Percentiles rank a stretch among this genome's conserved stretches.
phyloP scores from a whole-genome alignment of 2,329 filamentous ascomycete species.

The Ceratocystis papillata region DNA sequence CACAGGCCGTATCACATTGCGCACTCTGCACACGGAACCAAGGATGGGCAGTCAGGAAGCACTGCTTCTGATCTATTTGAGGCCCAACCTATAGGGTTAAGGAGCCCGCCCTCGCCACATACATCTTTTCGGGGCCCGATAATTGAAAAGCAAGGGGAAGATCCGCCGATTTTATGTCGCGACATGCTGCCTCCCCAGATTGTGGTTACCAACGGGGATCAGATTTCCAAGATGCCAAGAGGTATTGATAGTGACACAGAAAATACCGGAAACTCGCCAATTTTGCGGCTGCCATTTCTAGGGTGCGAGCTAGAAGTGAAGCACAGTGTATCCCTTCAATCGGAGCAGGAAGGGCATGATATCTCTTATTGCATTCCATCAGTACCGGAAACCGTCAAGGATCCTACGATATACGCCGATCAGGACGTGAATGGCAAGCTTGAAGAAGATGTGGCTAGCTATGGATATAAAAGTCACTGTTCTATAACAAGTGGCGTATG shows the following conservation, averaged over 20 bases:
- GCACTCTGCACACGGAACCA: not conserved
- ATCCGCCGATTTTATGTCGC: not conserved
- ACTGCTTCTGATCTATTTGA: constrained; percentile 12
- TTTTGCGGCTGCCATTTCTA: not conserved
- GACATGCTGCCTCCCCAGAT: not conserved
- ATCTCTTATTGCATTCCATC: not conserved
- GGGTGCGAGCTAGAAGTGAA: not conserved
- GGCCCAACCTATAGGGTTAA: not conserved
- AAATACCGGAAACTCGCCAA: not conserved
- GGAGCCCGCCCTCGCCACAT: not conserved
- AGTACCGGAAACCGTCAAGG: not conserved
- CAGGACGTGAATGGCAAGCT: not conserved
- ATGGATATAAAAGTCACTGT: not conserved
- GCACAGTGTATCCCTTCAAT: constrained; percentile 3
- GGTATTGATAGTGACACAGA: not conserved
- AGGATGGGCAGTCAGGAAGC: not conserved
- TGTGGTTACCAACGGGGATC: not conserved
- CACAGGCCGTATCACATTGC: constrained; percentile 18
- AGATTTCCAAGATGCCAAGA: constrained; percentile 4
- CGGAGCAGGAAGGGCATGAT: constrained; percentile 1
- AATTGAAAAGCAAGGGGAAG: not conserved
- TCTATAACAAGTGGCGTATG: not conserved
- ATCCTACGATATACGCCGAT: not conserved
- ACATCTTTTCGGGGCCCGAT: not conserved
- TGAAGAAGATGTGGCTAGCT: not conserved